phyloP scores from a whole-genome alignment of 345 rosid species.

The Angophora floribunda region DNA sequence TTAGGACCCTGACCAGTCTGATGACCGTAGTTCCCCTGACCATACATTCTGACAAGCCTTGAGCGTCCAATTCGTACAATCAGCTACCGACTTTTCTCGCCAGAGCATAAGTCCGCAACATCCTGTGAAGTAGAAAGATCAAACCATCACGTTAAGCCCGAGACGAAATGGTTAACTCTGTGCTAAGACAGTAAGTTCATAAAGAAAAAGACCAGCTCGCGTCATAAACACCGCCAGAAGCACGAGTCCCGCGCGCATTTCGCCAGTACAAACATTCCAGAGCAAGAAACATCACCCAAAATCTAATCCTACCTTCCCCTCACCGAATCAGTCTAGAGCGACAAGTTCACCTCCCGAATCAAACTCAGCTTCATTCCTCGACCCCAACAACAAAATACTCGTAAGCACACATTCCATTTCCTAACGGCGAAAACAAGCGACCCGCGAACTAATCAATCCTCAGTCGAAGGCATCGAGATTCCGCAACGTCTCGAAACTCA shows the following conservation, averaged over 20 bases:
- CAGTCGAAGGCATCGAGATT: background rate
- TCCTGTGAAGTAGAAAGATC: background rate
- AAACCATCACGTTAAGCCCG: background rate
- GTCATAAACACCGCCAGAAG: background rate
- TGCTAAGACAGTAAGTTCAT: background rate
- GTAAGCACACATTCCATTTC: background rate
- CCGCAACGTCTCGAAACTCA: background rate
- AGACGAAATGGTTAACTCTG: background rate
- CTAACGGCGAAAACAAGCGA: background rate
- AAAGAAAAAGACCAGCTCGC: background rate
- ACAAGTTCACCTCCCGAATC: background rate
- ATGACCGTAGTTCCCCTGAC: conserved; percentile 20
- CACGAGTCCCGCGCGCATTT: background rate
- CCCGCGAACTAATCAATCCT: background rate
- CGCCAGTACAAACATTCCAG: background rate
- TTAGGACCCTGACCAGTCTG: background rate
- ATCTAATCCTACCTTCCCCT: background rate
- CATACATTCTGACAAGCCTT: conserved; percentile 8
- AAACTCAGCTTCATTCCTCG: background rate
- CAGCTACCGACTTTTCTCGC: background rate
- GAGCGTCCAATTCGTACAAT: background rate
- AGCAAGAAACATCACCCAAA: background rate
- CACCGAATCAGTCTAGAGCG: background rate
- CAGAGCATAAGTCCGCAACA: background rate
- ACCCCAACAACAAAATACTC: background rate